Evolutionary conservation across 2,329 filamentous ascomycete genomes (phyloP).

Genomic region (Fusarium nurragi): DNA sequence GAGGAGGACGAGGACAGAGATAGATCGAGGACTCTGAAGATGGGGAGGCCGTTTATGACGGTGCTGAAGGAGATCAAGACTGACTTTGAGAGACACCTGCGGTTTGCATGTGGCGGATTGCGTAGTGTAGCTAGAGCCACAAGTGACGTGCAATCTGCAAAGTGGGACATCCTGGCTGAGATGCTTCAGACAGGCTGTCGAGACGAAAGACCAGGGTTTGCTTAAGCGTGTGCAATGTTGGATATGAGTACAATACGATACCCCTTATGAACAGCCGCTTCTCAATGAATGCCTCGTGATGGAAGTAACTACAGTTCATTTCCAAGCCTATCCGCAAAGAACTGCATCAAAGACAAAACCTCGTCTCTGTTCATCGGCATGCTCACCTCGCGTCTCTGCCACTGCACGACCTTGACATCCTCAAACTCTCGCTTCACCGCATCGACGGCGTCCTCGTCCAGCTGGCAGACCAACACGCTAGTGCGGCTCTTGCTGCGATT

Average conservation of each 20-base stretch:
- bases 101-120: conserved; percentile 78
- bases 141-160: conserved; percentile 64
- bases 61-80: conserved; percentile 65
- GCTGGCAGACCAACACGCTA: conserved; percentile 67
- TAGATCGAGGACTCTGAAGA: conserved; percentile 1
- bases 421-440: conserved; percentile 72
- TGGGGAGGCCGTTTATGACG: conserved; percentile 58
- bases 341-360: conserved; percentile 91
- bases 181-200: conserved; percentile 69
- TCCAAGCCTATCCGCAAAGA: conserved; percentile 71
- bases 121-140: conserved; percentile 79
- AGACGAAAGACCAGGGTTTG: conserved; percentile 33
- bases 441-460: conserved; percentile 71
- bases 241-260: conserved; percentile 41
- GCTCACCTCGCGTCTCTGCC: conserved; percentile 74
- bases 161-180: conserved; percentile 85
- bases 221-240: conserved; percentile 8
- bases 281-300: neutral
- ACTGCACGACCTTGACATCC: conserved; percentile 73
- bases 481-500: conserved; percentile 66
- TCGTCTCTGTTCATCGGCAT: conserved; percentile 89
- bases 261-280: conserved; percentile 15
- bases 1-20: conserved; percentile 46
- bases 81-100: conserved; percentile 72
- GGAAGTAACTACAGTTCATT: conserved; percentile 34